These are phyloP conservation scores for Metarhizium brunneum DNA, from an alignment of 2,329 filamentous ascomycete species.

Conservation along the genomic window DNA sequence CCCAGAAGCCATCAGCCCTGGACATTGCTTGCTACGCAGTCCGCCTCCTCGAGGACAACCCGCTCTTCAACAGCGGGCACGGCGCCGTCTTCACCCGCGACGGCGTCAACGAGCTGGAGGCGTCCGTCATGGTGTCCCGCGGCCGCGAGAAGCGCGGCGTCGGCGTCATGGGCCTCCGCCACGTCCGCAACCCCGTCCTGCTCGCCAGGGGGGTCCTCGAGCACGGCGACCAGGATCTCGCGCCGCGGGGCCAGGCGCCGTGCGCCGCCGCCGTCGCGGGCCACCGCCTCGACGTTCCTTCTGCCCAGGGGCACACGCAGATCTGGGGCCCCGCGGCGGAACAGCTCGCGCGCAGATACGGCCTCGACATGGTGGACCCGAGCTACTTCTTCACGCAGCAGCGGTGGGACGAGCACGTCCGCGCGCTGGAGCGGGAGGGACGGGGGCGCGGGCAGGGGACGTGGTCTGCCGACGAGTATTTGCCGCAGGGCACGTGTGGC, in stretches of 20 bases:
- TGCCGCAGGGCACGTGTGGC: slow-evolving; percentile 78
- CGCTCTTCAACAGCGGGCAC: slow-evolving; percentile 75
- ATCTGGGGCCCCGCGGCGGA: slow-evolving; percentile 62
- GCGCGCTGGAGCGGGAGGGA: slow-evolving; percentile 44
- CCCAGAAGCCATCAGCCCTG: slow-evolving; percentile 46
- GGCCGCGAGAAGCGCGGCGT: slow-evolving; percentile 67
- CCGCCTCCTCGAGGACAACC: slow-evolving; percentile 64
- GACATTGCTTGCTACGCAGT: slow-evolving; percentile 70
- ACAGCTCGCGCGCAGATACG: slow-evolving; percentile 56
- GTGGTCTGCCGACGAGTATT: slow-evolving; percentile 55
- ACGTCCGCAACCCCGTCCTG: slow-evolving; percentile 71
- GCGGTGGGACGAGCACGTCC: slow-evolving; percentile 69
- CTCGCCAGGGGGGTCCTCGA: slow-evolving; percentile 65
- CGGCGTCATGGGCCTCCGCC: slow-evolving; percentile 62
- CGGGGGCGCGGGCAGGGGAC: slow-evolving; percentile 29
- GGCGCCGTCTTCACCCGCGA: slow-evolving; percentile 81
- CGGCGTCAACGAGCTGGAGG: slow-evolving; percentile 78
- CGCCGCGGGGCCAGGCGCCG: slow-evolving; percentile 22
- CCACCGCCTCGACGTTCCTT: slow-evolving; percentile 32
- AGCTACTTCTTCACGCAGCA: slow-evolving; percentile 71
- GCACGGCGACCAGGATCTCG: slow-evolving; percentile 52
- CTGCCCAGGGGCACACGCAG: slow-evolving; percentile 61
- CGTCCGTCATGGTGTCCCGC: slow-evolving; percentile 73
- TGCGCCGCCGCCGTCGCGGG: not conserved
- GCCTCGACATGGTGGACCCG: slow-evolving; percentile 58